Conservation (phyloP, 1,284 basidiomycete species). For the Trametes pubescens region DNA sequence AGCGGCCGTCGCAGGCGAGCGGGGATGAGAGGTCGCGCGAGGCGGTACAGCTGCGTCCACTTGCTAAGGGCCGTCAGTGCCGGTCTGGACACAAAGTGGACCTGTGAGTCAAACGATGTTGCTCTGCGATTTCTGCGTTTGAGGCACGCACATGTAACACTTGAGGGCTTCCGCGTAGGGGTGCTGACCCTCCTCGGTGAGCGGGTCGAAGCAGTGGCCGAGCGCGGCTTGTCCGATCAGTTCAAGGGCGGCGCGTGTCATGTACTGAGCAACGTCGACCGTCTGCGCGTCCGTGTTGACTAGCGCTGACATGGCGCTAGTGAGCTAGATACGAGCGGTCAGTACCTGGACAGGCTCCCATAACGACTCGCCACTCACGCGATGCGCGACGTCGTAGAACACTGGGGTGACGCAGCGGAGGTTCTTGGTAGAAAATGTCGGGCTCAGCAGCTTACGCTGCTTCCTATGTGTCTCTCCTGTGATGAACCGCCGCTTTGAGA, state of each 20-base stretch:
- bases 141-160: background rate
- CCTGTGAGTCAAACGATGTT: background rate
- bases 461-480: constrained; percentile 33
- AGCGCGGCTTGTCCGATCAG: background rate
- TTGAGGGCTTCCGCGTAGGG: background rate
- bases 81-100: background rate
- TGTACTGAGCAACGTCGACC: constrained; percentile 16
- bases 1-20: background rate
- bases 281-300: background rate
- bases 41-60: background rate
- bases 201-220: background rate
- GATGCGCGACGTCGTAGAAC: constrained; percentile 35
- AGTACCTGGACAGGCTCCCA: background rate
- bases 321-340: background rate
- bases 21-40: background rate
- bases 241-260: background rate
- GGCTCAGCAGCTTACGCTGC: constrained; percentile 38
- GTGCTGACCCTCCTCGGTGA: background rate
- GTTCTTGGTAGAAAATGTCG: constrained; percentile 39
- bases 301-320: background rate
- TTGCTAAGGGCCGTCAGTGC: background rate
- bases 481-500: background rate
- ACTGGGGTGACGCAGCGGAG: constrained; percentile 37
- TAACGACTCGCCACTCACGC: constrained; percentile 19
- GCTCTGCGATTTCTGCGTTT: background rate